A percentile compares a stretch with the other conserved stretches of the same genome.
These are phyloP conservation scores for Fusarium proliferatum DNA, from an alignment of 2,329 filamentous ascomycete genomes.

Conservation along the genomic window DNA sequence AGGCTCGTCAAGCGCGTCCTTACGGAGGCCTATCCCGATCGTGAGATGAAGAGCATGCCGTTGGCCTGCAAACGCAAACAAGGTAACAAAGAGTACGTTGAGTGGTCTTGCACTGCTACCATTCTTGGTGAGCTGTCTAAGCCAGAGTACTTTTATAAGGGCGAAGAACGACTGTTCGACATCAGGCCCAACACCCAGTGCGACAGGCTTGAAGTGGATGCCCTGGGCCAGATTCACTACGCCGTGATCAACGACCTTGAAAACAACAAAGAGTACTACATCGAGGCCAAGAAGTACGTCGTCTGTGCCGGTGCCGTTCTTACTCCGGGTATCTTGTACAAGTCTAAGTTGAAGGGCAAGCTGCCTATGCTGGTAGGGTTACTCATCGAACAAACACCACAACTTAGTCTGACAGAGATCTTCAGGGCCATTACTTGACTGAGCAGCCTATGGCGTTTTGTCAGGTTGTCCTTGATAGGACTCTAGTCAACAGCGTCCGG, in stretches of 20 bases:
- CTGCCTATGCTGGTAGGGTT: no score
- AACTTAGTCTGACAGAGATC: no score
- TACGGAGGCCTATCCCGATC: neutral
- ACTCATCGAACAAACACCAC: no score
- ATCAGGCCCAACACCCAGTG: slow-evolving; percentile 1
- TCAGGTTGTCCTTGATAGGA: neutral
- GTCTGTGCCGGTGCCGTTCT: slow-evolving; percentile 1
- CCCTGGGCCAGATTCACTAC: no score
- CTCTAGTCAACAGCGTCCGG: neutral
- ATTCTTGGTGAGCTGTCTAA: neutral
- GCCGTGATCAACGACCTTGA: neutral
- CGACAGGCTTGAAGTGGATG: neutral
- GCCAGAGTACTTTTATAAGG: neutral
- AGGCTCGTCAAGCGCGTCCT: neutral
- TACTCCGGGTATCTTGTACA: neutral
- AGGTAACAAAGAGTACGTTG: neutral
- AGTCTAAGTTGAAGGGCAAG: neutral
- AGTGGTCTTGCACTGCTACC: slow-evolving; percentile 15
- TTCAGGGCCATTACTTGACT: slow-evolving; percentile 1
- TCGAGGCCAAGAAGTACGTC: neutral
- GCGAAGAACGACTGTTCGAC: neutral
- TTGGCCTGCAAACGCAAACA: neutral
- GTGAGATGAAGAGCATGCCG: neutral
- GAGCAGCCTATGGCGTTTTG: slow-evolving; percentile 13
- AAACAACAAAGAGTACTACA: neutral